Conservation (phyloP, 208 protist genomes). For the Vickermania ingenoplastis region DNA sequence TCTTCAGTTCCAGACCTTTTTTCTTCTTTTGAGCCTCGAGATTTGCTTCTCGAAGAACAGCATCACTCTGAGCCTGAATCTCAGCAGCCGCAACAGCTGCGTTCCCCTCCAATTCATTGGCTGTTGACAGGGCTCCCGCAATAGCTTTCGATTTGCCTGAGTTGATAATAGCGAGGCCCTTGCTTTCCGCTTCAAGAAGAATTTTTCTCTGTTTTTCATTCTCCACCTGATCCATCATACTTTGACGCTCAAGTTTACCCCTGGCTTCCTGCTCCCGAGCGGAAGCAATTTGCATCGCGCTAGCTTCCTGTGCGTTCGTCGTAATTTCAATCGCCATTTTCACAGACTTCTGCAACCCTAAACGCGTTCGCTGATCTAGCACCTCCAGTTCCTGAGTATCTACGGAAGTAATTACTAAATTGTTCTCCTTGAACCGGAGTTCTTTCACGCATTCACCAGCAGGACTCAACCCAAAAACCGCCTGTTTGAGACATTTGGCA, state of each 20-base stretch:
- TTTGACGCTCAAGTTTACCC: constrained; percentile 86
- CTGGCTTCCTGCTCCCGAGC: constrained; percentile 86
- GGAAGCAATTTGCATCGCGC: constrained; percentile 86
- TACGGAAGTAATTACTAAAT: constrained; percentile 91
- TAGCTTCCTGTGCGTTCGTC: constrained; percentile 90
- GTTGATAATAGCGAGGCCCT: constrained; percentile 72
- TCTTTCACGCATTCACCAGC: constrained; percentile 26
- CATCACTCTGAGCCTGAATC: constrained; percentile 66
- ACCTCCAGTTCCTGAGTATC: constrained; percentile 94
- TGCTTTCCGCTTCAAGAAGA: constrained; percentile 83
- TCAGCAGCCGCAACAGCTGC: constrained; percentile 62
- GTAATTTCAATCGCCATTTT: constrained; percentile 96
- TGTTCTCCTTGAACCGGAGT: constrained; percentile 85
- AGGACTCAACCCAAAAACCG: constrained; percentile 77
- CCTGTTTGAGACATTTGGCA: constrained; percentile 38
- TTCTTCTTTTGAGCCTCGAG: constrained; percentile 34
- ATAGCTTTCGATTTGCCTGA: constrained; percentile 87
- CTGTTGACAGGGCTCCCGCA: constrained; percentile 80
- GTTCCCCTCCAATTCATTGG: constrained; percentile 83
- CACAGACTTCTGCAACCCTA: constrained; percentile 93
- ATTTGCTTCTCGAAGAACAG: constrained; percentile 29
- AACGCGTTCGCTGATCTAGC: constrained; percentile 90
- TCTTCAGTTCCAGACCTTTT: constrained; percentile 16
- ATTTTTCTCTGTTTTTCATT: constrained; percentile 83
- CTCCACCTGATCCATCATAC: constrained; percentile 87